phyloP scores from a whole-genome alignment of 1,139 yeast genomes.

The Protomyces inouyei region DNA sequence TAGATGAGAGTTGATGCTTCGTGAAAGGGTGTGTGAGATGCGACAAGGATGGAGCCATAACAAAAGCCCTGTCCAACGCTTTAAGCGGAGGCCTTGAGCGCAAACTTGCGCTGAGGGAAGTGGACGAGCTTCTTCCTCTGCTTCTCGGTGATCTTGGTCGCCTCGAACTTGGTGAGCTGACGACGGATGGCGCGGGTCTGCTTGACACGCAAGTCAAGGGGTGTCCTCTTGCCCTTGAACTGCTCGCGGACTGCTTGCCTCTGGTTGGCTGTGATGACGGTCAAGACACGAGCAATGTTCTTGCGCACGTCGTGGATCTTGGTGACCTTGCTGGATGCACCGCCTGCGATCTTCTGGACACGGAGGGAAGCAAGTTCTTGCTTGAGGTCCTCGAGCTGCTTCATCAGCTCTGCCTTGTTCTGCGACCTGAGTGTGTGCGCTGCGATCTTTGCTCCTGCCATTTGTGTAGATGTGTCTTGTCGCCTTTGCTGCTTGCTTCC shows the following conservation, averaged over 20 bases:
- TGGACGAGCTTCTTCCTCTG: conserved; percentile 47
- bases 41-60: too few species aligned
- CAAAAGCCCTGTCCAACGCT: too few species aligned
- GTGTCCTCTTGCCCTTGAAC: conserved; percentile 91
- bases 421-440: conserved; percentile 89
- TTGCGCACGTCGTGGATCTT: conserved; percentile 82
- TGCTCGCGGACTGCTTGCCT: conserved; percentile 92
- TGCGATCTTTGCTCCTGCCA: conserved; percentile 27
- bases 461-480: not conserved
- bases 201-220: conserved; percentile 99
- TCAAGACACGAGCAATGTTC: conserved; percentile 97
- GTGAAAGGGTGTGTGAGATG: too few species aligned
- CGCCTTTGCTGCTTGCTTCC: not conserved
- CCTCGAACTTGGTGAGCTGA: conserved; percentile 84
- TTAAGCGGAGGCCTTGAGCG: conserved; percentile 21
- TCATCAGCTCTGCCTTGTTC: conserved; percentile 94
- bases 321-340: conserved; percentile 70
- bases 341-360: conserved; percentile 83
- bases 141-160: conserved; percentile 98
- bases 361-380: conserved; percentile 94
- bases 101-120: conserved; percentile 26
- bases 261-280: conserved; percentile 94
- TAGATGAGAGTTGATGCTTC: too few species aligned
- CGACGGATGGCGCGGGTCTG: conserved; percentile 99
- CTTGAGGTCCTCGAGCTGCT: conserved; percentile 91